Evolutionary conservation across 352 stramenopile species (phyloP).

Genomic region (Vaucheria bursata): DNA sequence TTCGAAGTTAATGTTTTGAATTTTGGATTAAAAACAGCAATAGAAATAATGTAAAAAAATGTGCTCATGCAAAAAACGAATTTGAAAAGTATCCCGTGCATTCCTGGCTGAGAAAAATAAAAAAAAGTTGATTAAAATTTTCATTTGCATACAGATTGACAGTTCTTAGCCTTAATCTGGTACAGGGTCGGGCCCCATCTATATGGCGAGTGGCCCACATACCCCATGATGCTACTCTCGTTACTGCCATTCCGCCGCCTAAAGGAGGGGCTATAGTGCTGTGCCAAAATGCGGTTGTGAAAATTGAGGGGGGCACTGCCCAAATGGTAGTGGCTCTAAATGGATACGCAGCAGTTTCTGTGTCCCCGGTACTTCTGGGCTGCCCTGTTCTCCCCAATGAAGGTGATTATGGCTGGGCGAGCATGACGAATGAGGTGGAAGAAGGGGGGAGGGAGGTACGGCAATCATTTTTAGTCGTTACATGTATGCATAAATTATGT

Average conservation of each 20-base stretch:
- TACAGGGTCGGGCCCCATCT: constrained; percentile 21
- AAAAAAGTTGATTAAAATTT: too few species aligned
- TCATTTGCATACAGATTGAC: not conserved
- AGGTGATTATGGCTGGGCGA: constrained; percentile 29
- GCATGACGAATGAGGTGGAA: not conserved
- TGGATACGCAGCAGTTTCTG: constrained; percentile 27
- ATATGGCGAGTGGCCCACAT: constrained; percentile 29
- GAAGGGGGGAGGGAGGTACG: not conserved
- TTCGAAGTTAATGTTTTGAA: too few species aligned
- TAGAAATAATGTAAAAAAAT: too few species aligned
- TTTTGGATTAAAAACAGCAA: too few species aligned
- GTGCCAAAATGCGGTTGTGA: not conserved
- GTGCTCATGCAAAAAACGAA: too few species aligned
- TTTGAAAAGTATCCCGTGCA: too few species aligned
- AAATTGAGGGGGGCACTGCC: not conserved
- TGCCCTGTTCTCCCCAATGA: constrained; percentile 11
- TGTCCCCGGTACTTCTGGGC: constrained; percentile 10
- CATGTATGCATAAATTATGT: too few species aligned
- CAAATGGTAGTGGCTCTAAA: constrained; percentile 20
- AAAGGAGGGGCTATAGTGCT: constrained; percentile 6
- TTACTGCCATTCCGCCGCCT: constrained; percentile 18
- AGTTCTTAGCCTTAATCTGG: not conserved
- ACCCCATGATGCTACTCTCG: constrained; percentile 24
- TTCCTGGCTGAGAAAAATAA: too few species aligned
- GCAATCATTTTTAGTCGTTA: too few species aligned